Percentiles rank a stretch among this genome's conserved stretches.
Conservation (phyloP, 768 basidiomycete genomes). For the Mycena sanguinolenta region DNA sequence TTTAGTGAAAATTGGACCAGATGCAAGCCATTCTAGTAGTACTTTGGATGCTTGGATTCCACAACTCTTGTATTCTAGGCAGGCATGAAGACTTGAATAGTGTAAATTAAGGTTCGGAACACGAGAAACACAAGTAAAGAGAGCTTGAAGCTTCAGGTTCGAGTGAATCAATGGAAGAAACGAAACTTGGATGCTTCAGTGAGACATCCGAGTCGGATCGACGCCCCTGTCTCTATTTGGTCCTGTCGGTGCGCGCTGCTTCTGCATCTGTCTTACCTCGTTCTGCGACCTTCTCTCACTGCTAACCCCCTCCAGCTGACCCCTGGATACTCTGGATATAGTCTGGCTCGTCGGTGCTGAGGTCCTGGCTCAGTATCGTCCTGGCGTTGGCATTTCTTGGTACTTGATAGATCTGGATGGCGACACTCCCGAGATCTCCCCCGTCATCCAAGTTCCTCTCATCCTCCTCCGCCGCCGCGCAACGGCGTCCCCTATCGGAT, state of each 20-base stretch:
- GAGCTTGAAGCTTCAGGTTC: too few species aligned
- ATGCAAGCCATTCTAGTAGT: too few species aligned
- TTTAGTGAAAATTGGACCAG: too few species aligned
- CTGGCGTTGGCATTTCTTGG: too few species aligned
- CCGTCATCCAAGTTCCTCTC: conserved; percentile 14
- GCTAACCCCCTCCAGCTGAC: not conserved
- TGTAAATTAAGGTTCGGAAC: too few species aligned
- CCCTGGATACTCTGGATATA: not conserved
- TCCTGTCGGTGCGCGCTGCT: not conserved
- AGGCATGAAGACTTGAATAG: too few species aligned
- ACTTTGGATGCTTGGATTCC: too few species aligned
- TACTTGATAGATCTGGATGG: conserved; percentile 15
- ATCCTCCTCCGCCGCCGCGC: not conserved
- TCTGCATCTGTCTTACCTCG: conserved; percentile 1
- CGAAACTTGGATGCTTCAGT: too few species aligned
- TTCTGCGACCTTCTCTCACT: not conserved
- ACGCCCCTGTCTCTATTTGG: conserved; percentile 23
- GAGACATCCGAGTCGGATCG: too few species aligned
- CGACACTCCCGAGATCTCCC: conserved; percentile 35
- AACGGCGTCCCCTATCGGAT: conserved; percentile 54
- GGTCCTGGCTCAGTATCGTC: not conserved
- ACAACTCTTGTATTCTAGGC: too few species aligned
- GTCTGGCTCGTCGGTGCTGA: not conserved
- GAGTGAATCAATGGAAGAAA: too few species aligned
- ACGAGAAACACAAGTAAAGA: too few species aligned